Evolutionary conservation across 371 early-diverging fungal species (phyloP).

Genomic region (Mortierella sp.): DNA sequence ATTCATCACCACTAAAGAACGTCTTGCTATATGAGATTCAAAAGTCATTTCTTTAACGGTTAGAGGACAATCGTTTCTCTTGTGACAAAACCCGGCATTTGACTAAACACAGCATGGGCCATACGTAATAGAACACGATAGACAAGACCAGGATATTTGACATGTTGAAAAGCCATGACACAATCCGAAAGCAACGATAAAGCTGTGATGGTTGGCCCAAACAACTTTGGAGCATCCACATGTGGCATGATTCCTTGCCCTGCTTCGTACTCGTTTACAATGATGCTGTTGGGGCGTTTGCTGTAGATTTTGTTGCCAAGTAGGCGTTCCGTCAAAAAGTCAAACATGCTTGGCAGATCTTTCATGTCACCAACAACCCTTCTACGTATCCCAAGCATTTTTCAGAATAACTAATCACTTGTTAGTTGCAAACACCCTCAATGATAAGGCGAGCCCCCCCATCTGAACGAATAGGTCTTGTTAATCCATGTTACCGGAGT

Average conservation of each 20-base stretch:
- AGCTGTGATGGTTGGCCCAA: slow-evolving; percentile 75
- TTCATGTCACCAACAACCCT: slow-evolving; percentile 68
- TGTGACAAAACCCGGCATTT: not conserved
- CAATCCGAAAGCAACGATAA: slow-evolving; percentile 77
- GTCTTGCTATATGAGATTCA: slow-evolving; percentile 57
- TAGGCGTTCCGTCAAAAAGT: slow-evolving; percentile 58
- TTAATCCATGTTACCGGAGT: slow-evolving; percentile 60
- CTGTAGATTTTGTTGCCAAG: slow-evolving; percentile 51
- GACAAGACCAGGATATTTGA: slow-evolving; percentile 38
- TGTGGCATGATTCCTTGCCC: slow-evolving; percentile 74
- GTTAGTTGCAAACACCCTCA: not conserved
- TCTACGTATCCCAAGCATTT: slow-evolving; percentile 41
- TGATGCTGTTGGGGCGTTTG: slow-evolving; percentile 67
- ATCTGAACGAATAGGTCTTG: not conserved
- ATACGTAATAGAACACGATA: slow-evolving; percentile 65
- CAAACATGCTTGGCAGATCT: slow-evolving; percentile 65
- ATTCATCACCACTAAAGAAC: slow-evolving; percentile 77
- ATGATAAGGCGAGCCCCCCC: too few relatives aligned
- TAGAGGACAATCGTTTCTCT: not conserved
- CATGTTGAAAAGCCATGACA: slow-evolving; percentile 73
- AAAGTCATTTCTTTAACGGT: not conserved
- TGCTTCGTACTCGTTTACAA: slow-evolving; percentile 80
- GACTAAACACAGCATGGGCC: slow-evolving; percentile 18
- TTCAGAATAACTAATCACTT: not conserved
- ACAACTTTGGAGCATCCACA: slow-evolving; percentile 72